phyloP scores from a whole-genome alignment of 345 rosid genomes.

The Arabidopsis suecica region DNA sequence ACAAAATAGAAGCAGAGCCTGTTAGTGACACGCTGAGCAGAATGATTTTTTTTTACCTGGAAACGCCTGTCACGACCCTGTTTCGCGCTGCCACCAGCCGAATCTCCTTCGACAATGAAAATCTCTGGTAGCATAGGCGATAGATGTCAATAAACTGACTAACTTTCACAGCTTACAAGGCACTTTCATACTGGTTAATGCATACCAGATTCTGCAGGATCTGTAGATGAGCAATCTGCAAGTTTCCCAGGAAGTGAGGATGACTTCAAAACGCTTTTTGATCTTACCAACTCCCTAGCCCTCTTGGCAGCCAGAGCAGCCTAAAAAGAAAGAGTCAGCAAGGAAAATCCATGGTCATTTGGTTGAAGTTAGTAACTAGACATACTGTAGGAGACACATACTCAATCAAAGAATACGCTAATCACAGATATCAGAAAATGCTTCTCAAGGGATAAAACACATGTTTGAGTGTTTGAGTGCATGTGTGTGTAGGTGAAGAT shows the following conservation, averaged over 20 bases:
- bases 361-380: conserved; percentile 5
- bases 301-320: conserved; percentile 99
- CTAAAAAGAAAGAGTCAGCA: conserved; percentile 48
- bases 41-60: conserved; percentile 56
- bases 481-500: conserved; percentile 6
- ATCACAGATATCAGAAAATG: neutral
- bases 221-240: conserved; percentile 92
- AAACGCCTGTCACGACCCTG: conserved; percentile 98
- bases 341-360: conserved; percentile 8
- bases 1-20: neutral
- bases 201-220: conserved; percentile 93
- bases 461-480: conserved; percentile 2
- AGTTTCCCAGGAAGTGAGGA: conserved; percentile 99
- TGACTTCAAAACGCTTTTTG: conserved; percentile 83
- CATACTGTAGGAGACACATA: neutral
- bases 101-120: conserved; percentile 98
- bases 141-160: conserved; percentile 8
- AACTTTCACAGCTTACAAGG: conserved; percentile 26
- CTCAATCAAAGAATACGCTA: neutral
- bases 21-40: neutral
- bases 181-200: conserved; percentile 49
- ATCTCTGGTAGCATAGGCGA: conserved; percentile 58
- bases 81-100: conserved; percentile 99
- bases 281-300: conserved; percentile 94
- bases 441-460: neutral